Base-by-base conservation (phyloP, 371 early-diverging fungal genomes). In the Chytridium lagenaria region DNA sequence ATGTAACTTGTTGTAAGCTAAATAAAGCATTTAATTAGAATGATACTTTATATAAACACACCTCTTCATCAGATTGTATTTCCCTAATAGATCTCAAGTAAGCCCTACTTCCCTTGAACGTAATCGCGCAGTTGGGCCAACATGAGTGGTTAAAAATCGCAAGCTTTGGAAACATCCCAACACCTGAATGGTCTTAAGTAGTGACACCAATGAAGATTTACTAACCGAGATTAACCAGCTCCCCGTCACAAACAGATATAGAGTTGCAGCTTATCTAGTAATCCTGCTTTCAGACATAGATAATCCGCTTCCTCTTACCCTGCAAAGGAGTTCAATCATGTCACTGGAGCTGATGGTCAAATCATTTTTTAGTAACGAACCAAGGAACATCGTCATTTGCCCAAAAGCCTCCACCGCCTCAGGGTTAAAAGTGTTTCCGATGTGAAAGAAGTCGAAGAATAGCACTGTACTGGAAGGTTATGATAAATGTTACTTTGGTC, bases 341-440 rank as follows among this genome's bases (percentile, higher is more conserved):
- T 61, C 61, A 7, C 12, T 12, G 36, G 61, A 34, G 5, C 5
- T 61, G 12, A 34, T 61, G 23, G 5, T 23, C 23, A 61, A 23
- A 10, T 37, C 19, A 31, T 31, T 15, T 23, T 30, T 30, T 23
- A 61, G 10, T 16, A 31, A 33, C 61, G 31, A 16, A 5, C 37
- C 37, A 3, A 61, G 61, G 23, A 61, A 34, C 61, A 61, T 61
- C 5, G 61, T 34, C 61, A 61, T 61, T 26, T 61, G 61, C 19
- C 61, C 61, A 61, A 34, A 61, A 7, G 61, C 10, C 34, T 61
- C 61, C 16, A 61, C 23, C 30, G 37, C 34, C 15, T 31, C 7
- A 15, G 61, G 7, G 5, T 30, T 37, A 34, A 34, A 61, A 16
- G 7, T 3, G 34, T 31, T 23, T 23, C 37, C 7, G 36, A 33